Base-by-base conservation (phyloP, 2,329 filamentous ascomycete species). In the Thermothelomyces thermophilus region DNA sequence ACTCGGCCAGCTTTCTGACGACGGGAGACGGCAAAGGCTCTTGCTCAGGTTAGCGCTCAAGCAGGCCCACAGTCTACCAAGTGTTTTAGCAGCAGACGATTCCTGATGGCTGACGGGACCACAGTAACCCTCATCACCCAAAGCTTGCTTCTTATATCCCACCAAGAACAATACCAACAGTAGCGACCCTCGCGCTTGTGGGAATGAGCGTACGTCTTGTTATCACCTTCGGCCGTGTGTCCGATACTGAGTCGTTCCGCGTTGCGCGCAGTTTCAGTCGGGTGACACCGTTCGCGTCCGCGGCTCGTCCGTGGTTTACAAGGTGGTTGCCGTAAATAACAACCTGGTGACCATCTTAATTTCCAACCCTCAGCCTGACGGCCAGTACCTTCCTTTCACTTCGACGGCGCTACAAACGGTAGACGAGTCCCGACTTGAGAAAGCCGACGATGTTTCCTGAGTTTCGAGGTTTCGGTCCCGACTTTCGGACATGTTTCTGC, bases 321-420 rank as follows among this genome's bases (percentile, higher is more conserved):
- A 56, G 22, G 55, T 60, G 17, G 47, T 60, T 14, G 58, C 58
- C 7, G 46, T 56, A 2, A 57, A 51, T 22, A 33, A 50, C 24
- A 45, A 34, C 47, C 39, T 56, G 45, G 41, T 60, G 37, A 58
- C 56, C 19, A 60, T 60, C 37, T 34, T 60, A 8, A 42, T 60
- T 3, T 47, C 52, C 10, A 60, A 57, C 22, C 58, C 58, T 2
- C 58, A 60, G 13, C 58, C 58, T 16, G 51, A 58, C 36, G 58
- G 58, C 19, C 28, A 41, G 11, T 53, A 57, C 14, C 42, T 56
- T 1, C 40, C 50, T 7, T 58, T 60, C 31, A 55, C 33, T 5
- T 17, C 53, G n/a, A 53, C 42, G 1, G 51, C 56, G n/a, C n/a
- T 57, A 14, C 55, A 56, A 40, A 58, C 50, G 22, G 52, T 60